Conservation (phyloP, 805 yeast species). For the Spathaspora passalidarum region DNA sequence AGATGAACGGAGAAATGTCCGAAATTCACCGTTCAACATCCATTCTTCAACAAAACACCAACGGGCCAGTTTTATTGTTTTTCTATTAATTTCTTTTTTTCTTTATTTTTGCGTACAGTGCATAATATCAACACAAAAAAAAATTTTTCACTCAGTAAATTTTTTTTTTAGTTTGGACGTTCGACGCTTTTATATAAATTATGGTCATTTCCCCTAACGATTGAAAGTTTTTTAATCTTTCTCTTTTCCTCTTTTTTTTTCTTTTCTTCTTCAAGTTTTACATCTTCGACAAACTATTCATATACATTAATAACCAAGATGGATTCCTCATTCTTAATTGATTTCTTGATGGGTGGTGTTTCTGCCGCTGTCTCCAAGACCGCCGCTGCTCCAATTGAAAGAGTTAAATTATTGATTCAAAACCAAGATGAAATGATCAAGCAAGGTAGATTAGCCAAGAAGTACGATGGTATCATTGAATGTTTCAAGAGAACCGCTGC, state of each 20-base stretch:
- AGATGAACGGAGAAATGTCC: constrained; percentile 2
- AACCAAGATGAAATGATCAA: constrained; percentile 98
- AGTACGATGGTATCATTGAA: constrained; percentile 87
- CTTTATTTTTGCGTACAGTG: not conserved
- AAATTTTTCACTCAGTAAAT: not conserved
- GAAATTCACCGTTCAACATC: constrained; percentile 3
- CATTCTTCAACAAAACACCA: not conserved
- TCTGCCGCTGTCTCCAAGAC: constrained; percentile 99
- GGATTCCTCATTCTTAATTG: constrained; percentile 29
- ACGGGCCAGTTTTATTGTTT: constrained; percentile 2
- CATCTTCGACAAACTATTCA: constrained; percentile 6
- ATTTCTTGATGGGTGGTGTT: constrained; percentile 96
- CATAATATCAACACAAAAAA: constrained; percentile 2
- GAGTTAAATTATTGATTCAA: constrained; percentile 94
- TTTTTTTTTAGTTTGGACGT: not conserved
- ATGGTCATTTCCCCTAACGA: constrained; percentile 1
- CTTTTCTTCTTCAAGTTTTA: constrained; percentile 2
- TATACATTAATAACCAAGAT: constrained; percentile 14
- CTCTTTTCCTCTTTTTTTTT: constrained; percentile 3
- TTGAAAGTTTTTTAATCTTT: constrained; percentile 1
- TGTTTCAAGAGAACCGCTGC: constrained; percentile 94
- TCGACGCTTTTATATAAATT: constrained; percentile 3
- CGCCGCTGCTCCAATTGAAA: constrained; percentile 96
- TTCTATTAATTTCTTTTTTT: not conserved
- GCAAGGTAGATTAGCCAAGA: constrained; percentile 88